Evolutionary conservation across 202 grass and related monocot species (phyloP), one percentile per base, ranked within the genome.

Genomic region (Setaria italica): DNA sequence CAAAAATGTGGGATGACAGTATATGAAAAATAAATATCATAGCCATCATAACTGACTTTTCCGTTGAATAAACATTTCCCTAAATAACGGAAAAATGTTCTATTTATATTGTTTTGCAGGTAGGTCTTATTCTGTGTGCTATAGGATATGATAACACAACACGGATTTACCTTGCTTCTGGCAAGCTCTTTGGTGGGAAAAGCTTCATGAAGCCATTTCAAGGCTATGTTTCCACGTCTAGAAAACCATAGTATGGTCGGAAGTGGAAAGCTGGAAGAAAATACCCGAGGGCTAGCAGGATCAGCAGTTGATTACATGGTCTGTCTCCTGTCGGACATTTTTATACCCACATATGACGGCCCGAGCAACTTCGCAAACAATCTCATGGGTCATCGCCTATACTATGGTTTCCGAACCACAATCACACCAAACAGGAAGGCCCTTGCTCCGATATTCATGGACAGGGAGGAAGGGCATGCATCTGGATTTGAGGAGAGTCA

Each of bases 221-320:
- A 85, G 63, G 25, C 70, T 41, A 88, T 95, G 86, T 98, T 95
- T 70, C 83, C 92, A 68, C 89, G 74, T 71, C 53, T 95, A 70
- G 82, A 93, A 62, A 93, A 95, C 78, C 92, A 95, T 47, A 93
- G 80, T 58, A 85, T 89, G 2, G 85, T 92, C 39, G 89, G 80
- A 72, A 91, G 83, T 62, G 85, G 87, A 81, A 90, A 91, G 76
- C 89, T 95, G 64, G 90, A 94, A 89, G 92, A 93, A 75, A 94
- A 88, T 90, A 66, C 87, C 12, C 85, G 65, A 82, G 95, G 95
- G 5, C 75, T 98, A 11, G 91, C 74, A 0, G 91, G 95, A 20
- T 95, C 92, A 12, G 95, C 95, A 80, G 87, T 98, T 78, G 95
- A 98, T 88, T 98, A 95, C 85, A 98, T 98, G 95, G 95, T 98